Conservation (phyloP, 139 green algal genomes). For the Pseudopediastrum boryanum region DNA sequence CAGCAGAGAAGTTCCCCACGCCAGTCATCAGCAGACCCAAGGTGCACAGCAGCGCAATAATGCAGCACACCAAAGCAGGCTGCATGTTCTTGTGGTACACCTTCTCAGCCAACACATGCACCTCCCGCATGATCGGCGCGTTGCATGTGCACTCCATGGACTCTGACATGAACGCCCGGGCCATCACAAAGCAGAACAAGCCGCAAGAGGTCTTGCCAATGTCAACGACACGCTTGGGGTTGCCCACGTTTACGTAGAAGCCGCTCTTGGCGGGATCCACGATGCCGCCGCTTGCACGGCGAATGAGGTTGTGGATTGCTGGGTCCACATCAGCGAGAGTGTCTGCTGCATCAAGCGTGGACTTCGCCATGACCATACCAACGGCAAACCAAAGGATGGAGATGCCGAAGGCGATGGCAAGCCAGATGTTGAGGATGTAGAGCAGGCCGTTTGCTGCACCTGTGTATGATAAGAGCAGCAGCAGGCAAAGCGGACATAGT, state of each 20-base stretch:
- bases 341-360: slow-evolving; percentile 16
- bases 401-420: slow-evolving; percentile 21
- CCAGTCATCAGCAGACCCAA: slow-evolving; percentile 11
- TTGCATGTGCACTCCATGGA: slow-evolving; percentile 38
- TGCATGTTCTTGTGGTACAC: slow-evolving; percentile 12
- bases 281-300: not conserved
- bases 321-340: slow-evolving; percentile 22
- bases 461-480: not conserved
- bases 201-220: slow-evolving; percentile 34
- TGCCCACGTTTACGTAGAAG: not conserved
- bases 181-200: slow-evolving; percentile 37
- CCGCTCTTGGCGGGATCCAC: not conserved
- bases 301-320: not conserved
- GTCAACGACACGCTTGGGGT: slow-evolving; percentile 14
- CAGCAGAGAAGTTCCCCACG: not conserved
- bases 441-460: not conserved
- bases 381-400: slow-evolving; percentile 21
- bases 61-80: slow-evolving; percentile 9
- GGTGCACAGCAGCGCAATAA: slow-evolving; percentile 13
- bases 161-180: slow-evolving; percentile 29
- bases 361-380: slow-evolving; percentile 18
- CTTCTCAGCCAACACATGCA: not conserved
- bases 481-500: not conserved
- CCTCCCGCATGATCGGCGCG: not conserved
- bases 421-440: slow-evolving; percentile 18